Conservation (phyloP, 148 eudicot species). For the Rhododendron molle region DNA sequence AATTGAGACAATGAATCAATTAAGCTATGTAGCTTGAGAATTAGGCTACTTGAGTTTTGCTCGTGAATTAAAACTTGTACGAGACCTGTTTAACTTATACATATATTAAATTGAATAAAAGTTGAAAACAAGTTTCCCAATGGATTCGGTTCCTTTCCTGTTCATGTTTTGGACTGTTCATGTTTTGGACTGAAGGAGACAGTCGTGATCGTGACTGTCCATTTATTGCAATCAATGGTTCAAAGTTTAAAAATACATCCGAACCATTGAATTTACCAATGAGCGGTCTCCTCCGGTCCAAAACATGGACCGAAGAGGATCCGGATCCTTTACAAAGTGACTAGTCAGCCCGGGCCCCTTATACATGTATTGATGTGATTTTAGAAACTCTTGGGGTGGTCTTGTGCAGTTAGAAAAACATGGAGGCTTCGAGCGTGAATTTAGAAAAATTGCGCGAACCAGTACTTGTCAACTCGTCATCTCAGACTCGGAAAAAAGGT, state of each 20-base stretch:
- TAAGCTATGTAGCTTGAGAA: not conserved
- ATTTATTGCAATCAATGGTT: no score
- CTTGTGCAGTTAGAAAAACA: not conserved
- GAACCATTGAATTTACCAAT: no score
- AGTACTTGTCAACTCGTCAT: not conserved
- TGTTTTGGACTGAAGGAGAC: no score
- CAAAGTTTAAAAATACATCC: no score
- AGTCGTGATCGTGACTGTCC: no score
- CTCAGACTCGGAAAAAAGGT: not conserved
- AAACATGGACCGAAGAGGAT: not conserved
- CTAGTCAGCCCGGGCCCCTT: no score
- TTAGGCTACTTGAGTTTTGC: not conserved
- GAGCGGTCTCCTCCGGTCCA: not conserved
- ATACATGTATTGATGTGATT: not conserved
- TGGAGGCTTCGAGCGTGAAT: not conserved
- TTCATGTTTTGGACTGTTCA: no score
- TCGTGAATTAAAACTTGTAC: not conserved
- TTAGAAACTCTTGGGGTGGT: not conserved
- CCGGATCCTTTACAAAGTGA: no score
- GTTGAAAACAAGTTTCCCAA: no score
- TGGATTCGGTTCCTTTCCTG: no score
- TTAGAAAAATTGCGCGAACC: not conserved
- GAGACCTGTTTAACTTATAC: no score
- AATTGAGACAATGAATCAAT: not conserved
- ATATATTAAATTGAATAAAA: no score